Base-by-base conservation (phyloP, 768 basidiomycete species). In the Leccinum broughii region DNA sequence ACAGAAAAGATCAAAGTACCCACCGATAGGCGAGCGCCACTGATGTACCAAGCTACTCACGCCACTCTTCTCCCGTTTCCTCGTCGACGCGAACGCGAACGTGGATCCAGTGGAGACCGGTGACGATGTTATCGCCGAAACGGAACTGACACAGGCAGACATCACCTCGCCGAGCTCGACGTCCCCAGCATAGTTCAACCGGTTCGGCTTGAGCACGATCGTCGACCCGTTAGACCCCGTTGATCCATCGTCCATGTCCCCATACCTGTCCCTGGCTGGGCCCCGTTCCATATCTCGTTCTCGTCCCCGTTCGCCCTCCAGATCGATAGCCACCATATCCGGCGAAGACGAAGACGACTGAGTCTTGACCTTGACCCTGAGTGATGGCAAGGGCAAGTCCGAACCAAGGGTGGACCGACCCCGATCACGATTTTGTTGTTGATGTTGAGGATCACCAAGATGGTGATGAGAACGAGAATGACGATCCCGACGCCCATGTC, bases 11-110 rank as follows among this genome's bases (percentile, higher is more conserved):
- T 26, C 11, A 48, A 22, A 48, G 11, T 22, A 74, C 78, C 50
- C 56, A 90, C 88, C 85, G 55, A 90, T 86, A 1, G 89, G 89
- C 24, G 87, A 89, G 49, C 81, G 87, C 75, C 84, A 90, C 63
- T 84, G 82, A 62, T 84, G 78, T 53, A 89, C 79, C 73, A 87
- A 72, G 46, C 80, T 82, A 62, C 85, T 81, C 28, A 30, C 5
- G 26, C 26, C 26, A 26, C 26, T 26, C 26, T 26, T 26, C 26
- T 26, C 26, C 26, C 26, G 26, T 26, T 6, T 26, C 26, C 26
- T 26, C 26, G 26, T 26, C 26, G 26, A 26, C 26, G 26, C 26
- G 26, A 26, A 26, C 26, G 26, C 26, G 26, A 26, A 26, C 26
- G 26, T 26, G 26, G 26, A 26, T 26, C 26, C 26, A 26, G 26